A percentile compares a stretch with the other conserved stretches of the same genome.
Evolutionary conservation across 228 moss, liverwort and hornwort species (phyloP).

Genomic region (Sphagnum magellanicum): DNA sequence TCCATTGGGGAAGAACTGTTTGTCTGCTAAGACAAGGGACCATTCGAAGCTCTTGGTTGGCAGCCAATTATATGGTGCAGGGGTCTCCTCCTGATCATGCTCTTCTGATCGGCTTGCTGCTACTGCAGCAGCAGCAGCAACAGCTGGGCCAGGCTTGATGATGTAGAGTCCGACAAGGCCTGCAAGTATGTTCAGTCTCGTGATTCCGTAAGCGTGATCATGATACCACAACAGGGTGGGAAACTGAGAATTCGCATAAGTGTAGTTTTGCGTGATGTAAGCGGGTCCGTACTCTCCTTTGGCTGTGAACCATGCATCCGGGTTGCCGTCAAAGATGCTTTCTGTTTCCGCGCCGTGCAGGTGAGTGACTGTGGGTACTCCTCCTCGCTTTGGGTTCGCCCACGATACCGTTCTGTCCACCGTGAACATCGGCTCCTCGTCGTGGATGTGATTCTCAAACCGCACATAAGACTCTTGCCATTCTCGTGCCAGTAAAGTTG

Average conservation of each 20-base stretch:
- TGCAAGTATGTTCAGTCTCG: background rate
- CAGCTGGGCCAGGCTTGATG: slow-evolving; percentile 1
- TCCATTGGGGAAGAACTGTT: slow-evolving; percentile 31
- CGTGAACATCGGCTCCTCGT: slow-evolving; percentile 25
- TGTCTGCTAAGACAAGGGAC: slow-evolving; percentile 18
- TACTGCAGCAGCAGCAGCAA: background rate
- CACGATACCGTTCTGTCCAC: slow-evolving; percentile 36
- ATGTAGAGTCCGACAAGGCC: slow-evolving; percentile 1
- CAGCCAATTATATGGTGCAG: slow-evolving; percentile 18
- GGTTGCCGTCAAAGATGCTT: slow-evolving; percentile 31
- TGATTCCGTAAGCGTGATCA: slow-evolving; percentile 3
- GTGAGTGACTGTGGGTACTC: slow-evolving; percentile 55
- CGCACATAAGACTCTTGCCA: slow-evolving; percentile 7
- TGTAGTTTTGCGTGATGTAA: slow-evolving; percentile 17
- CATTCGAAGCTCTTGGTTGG: slow-evolving; percentile 6
- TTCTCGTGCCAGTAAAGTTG: slow-evolving; percentile 22
- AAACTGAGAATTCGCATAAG: slow-evolving; percentile 20
- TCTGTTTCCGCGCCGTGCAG: slow-evolving; percentile 38
- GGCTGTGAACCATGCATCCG: slow-evolving; percentile 25
- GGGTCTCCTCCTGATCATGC: background rate
- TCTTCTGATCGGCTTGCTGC: background rate
- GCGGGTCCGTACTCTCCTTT: slow-evolving; percentile 8
- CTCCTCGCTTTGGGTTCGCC: slow-evolving; percentile 41
- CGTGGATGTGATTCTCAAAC: slow-evolving; percentile 43
- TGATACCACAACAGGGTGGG: slow-evolving; percentile 6